These are phyloP conservation scores for Mitragyna speciosa DNA, from an alignment of 257 asterid genomes.

Conservation along the genomic window DNA sequence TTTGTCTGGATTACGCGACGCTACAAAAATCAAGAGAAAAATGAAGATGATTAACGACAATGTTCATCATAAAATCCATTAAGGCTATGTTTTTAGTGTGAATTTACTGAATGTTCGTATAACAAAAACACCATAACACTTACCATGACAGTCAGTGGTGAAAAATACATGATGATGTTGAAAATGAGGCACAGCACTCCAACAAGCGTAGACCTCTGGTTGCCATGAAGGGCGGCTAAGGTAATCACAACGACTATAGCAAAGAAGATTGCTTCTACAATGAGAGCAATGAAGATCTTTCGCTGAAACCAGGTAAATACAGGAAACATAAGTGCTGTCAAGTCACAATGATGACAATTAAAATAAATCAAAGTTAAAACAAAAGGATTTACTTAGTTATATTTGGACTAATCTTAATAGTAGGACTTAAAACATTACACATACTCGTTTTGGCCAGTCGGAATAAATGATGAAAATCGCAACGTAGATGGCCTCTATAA, in stretches of 20 bases:
- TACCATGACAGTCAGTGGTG: constrained; percentile 44
- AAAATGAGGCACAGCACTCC: constrained; percentile 49
- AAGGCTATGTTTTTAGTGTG: neutral
- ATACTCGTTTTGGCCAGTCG: constrained; percentile 49
- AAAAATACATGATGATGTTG: constrained; percentile 52
- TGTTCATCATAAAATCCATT: too few species aligned
- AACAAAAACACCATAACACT: neutral
- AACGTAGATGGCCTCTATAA: constrained; percentile 42
- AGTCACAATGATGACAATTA: neutral
- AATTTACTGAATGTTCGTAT: too few species aligned
- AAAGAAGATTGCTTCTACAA: constrained; percentile 28
- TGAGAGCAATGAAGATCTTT: constrained; percentile 34
- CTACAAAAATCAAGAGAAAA: constrained; percentile 27
- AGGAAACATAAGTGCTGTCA: neutral
- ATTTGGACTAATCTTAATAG: neutral
- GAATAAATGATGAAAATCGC: constrained; percentile 47
- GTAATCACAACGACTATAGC: constrained; percentile 31
- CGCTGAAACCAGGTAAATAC: constrained; percentile 33
- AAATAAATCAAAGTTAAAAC: neutral
- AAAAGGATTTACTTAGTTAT: too few species aligned
- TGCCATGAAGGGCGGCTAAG: constrained; percentile 40
- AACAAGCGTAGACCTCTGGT: constrained; percentile 41
- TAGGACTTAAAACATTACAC: neutral
- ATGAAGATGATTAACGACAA: neutral
- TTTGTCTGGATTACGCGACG: constrained; percentile 59